Evolutionary conservation across 805 yeast species (phyloP), one percentile per base, ranked within the genome.

Genomic region (Saturnispora besseyi): DNA sequence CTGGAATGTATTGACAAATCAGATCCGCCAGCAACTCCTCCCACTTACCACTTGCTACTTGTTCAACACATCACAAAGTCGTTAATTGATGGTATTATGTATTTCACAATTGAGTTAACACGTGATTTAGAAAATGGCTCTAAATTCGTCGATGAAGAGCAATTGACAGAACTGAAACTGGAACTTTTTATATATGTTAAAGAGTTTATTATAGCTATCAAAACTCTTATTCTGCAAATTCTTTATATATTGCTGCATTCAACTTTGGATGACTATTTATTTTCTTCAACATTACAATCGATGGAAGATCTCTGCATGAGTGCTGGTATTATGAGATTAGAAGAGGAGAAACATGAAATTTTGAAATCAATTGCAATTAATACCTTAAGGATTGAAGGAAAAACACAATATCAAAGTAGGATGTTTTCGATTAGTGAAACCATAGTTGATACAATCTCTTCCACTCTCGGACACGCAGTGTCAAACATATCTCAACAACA

Each of bases 221-320:
- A 74, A 56, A 59, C 62, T 22, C 59, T 66, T 1, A 55, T 82
- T 1, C 66, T 78, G 22, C 62, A 68, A 3, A 65, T 77, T 29
- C 76, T 75, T 44, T 66, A 75, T 9, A 69, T 72, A 3, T 81
- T 78, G 47, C 61, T 91, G 7, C 80, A 80, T 57, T 78, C 89
- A 0, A 71, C 84, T 5, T 65, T 87, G 59, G 95, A 88, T 57
- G 72, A 75, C 49, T 91, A 85, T 15, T 60, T 80, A 21, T 90
- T 86, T 62, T 84, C 84, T 50, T 66, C 71, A 9, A 59, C 83
- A 3, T 78, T 89, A 2, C 70, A 96, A 37, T 76, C 95, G 0
- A 72, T 87, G 7, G 97, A 91, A 62, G 82, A 83, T 54, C 71
- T 87, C 45, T 79, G 95, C 6, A 96, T 88, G 61, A 79, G 90